Conservation (phyloP, 306 rosid genomes). For the Ochetophila trinervis region DNA sequence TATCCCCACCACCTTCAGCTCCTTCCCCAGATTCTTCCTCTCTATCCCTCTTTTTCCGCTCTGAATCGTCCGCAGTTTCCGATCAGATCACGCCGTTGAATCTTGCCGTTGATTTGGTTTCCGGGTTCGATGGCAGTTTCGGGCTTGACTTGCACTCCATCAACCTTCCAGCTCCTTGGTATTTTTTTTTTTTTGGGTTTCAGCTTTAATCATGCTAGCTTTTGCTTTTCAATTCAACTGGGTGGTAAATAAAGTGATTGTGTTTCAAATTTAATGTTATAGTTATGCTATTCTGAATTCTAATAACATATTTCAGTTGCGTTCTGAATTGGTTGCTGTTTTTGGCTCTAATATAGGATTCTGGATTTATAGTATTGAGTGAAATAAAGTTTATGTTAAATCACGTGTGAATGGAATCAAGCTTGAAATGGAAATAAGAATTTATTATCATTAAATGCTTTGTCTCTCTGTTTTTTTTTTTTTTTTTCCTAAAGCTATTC, state of each 20-base stretch:
- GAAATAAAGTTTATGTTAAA: neutral
- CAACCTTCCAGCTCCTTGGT: slow-evolving; percentile 85
- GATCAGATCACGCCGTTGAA: slow-evolving; percentile 24
- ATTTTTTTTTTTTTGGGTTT: neutral
- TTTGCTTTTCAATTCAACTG: slow-evolving; percentile 8
- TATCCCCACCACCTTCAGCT: slow-evolving; percentile 42
- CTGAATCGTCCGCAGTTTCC: slow-evolving; percentile 17
- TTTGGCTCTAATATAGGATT: neutral
- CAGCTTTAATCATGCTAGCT: neutral
- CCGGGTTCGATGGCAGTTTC: slow-evolving; percentile 32
- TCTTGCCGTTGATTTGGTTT: slow-evolving; percentile 30
- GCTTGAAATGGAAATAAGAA: neutral
- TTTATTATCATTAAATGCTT: neutral
- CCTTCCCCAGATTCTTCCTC: slow-evolving; percentile 38
- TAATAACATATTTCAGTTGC: neutral
- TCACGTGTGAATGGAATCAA: slow-evolving; percentile 1
- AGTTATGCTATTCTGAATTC: neutral
- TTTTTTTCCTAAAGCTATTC: neutral
- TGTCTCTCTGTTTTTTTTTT: neutral
- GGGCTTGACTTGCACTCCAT: slow-evolving; percentile 38
- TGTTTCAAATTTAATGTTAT: slow-evolving; percentile 3
- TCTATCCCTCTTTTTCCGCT: slow-evolving; percentile 19
- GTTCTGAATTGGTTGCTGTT: neutral
- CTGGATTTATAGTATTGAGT: neutral
- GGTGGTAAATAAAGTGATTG: slow-evolving; percentile 5